Evolutionary conservation across 495 filamentous ascomycete genomes (phyloP).

Genomic region (Parathielavia appendiculata): DNA sequence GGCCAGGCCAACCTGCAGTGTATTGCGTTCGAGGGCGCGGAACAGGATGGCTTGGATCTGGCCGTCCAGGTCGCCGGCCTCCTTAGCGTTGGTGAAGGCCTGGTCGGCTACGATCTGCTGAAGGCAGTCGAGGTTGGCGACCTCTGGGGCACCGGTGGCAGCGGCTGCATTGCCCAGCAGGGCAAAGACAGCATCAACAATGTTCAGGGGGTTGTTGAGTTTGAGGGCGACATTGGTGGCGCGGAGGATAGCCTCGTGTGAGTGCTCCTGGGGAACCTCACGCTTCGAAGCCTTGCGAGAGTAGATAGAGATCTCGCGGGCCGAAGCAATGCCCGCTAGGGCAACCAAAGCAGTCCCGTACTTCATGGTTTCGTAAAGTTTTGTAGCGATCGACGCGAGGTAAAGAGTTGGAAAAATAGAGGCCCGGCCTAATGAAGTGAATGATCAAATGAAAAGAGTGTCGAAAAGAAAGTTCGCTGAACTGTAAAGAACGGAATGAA

Average conservation of each 20-base stretch:
- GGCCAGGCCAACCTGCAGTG: constrained; percentile 49
- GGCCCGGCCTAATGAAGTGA: constrained; percentile 36
- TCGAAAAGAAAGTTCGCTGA: constrained; percentile 46
- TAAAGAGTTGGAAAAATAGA: constrained; percentile 18
- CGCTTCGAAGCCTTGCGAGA: constrained; percentile 39
- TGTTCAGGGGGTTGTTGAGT: constrained; percentile 56
- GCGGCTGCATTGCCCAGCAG: constrained; percentile 60
- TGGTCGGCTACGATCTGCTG: constrained; percentile 64
- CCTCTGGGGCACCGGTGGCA: constrained; percentile 49
- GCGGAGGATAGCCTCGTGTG: constrained; percentile 52
- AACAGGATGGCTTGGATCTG: constrained; percentile 56
- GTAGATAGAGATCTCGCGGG: constrained; percentile 30
- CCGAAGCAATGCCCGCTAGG: constrained; percentile 32
- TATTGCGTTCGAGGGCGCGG: constrained; percentile 61
- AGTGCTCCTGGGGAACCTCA: constrained; percentile 60
- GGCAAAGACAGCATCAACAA: constrained; percentile 57
- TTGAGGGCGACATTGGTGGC: constrained; percentile 43
- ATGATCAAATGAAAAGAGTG: constrained; percentile 34
- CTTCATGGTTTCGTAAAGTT: constrained; percentile 41
- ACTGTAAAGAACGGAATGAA: constrained; percentile 38
- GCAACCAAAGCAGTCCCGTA: constrained; percentile 35
- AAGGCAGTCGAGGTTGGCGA: constrained; percentile 57
- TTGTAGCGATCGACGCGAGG: constrained; percentile 25
- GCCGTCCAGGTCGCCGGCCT: constrained; percentile 50
- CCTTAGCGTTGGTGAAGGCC: constrained; percentile 66